Percentiles rank a stretch among this genome's conserved stretches.
Evolutionary conservation across 2,329 filamentous ascomycete species (phyloP).

Genomic region (Pestalotiopsis fici): DNA sequence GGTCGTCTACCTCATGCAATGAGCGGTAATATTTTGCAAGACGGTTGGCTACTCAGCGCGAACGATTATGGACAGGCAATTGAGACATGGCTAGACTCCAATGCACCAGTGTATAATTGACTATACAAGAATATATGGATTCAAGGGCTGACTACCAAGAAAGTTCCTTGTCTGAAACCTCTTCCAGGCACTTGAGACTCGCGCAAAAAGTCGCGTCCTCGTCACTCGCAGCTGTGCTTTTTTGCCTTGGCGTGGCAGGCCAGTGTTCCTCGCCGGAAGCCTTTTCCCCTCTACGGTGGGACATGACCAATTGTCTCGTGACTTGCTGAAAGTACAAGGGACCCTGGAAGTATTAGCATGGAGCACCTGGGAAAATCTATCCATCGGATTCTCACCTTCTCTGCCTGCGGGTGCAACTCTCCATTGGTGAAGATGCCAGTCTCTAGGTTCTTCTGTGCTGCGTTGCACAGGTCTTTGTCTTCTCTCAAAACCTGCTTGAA

Average conservation of each 20-base stretch:
- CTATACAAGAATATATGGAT: background rate
- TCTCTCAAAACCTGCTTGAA: conserved; percentile 67
- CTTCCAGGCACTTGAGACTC: background rate
- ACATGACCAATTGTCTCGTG: conserved; percentile 47
- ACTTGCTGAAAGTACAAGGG: conserved; percentile 57
- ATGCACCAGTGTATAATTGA: background rate
- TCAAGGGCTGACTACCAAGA: background rate
- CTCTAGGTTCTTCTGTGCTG: conserved; percentile 62
- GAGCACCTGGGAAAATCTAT: background rate
- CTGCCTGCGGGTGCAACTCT: conserved; percentile 61
- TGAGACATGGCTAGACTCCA: background rate
- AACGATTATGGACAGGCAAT: background rate
- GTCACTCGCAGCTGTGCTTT: background rate
- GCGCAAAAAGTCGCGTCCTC: background rate
- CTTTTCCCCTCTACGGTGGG: conserved; percentile 48
- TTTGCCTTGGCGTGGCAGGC: conserved; percentile 37
- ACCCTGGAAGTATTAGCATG: background rate
- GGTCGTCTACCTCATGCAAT: background rate
- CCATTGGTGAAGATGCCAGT: conserved; percentile 63
- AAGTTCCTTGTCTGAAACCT: background rate
- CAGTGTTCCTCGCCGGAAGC: conserved; percentile 47
- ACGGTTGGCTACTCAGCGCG: background rate
- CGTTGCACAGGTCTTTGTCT: conserved; percentile 63
- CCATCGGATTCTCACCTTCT: conserved; percentile 43
- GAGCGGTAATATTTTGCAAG: background rate